Base-by-base conservation (phyloP, 495 filamentous ascomycete genomes). In the Penicillium steckii region DNA sequence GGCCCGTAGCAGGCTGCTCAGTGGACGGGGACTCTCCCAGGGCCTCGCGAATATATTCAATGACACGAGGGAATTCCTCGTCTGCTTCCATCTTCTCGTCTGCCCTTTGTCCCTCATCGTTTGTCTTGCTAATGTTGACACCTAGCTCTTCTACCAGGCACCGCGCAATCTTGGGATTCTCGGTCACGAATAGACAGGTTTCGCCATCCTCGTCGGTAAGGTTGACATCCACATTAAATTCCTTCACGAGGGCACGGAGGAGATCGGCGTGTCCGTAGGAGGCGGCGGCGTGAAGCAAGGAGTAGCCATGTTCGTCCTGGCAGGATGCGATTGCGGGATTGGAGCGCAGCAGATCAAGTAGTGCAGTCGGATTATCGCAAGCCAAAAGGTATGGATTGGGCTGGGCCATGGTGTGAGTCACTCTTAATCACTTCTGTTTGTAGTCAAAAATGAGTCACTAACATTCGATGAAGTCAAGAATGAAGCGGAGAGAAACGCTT, bases 181-280 rank as follows among this genome's bases (percentile, higher is more conserved):
- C 94, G 22, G 83, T 81, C 9, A 88, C 88, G 57, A 95, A 97
- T 4, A 98, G 77, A 17, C 92, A 87, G 7, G 93, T 96, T 68
- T 98, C 94, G 44, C 84, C 85, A 65, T 97, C 94, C 64, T 92
- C 85, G 60, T 97, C 94, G 46, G 78, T 77, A 35, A 97, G 70
- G 62, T 97, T 87, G 25, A 88, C 82, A 52, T 90, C 72, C 8
- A 90, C 90, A 19, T 85, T 71, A 69, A 89, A 91, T 12, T 88
- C 88, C 26, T 78, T 73, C n/a, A 95, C 80, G 2, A 98, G 82
- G 1, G 83, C 70, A 37, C 86, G 86, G 7, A 97, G 82, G 22
- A 97, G 85, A 46, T 86, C 81, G 26, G 86, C 70, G 56, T 96
- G 90, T 62, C 84, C 86, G 77, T 98, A 98, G 54, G 92, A 97